Conservation (phyloP, 495 filamentous ascomycete species). For the Tuber borchii region DNA sequence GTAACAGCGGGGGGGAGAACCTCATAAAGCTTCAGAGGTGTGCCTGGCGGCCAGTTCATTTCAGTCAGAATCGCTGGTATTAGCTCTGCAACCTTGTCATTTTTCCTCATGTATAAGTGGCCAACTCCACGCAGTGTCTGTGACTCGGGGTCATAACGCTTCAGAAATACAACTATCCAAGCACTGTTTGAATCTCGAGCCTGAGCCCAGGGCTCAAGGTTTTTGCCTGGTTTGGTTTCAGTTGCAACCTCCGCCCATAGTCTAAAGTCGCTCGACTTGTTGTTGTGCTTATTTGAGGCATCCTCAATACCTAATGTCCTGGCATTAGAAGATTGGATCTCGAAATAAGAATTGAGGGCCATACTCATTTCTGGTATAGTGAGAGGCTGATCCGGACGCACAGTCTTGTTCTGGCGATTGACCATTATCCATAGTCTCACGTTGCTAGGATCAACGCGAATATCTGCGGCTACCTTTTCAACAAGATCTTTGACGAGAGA, state of each 20-base stretch:
- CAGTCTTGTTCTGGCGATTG: constrained; percentile 95
- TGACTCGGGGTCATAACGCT: constrained; percentile 72
- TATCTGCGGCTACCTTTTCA: constrained; percentile 59
- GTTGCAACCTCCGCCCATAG: constrained; percentile 78
- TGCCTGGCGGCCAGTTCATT: constrained; percentile 73
- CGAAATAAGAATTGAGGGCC: constrained; percentile 6
- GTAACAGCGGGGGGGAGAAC: constrained; percentile 40
- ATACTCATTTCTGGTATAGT: constrained; percentile 61
- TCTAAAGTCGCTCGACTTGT: constrained; percentile 65
- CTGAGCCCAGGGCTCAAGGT: constrained; percentile 30
- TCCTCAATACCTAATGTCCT: constrained; percentile 60
- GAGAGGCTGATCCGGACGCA: constrained; percentile 79
- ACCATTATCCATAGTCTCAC: constrained; percentile 95
- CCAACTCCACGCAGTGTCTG: constrained; percentile 71
- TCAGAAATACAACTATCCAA: constrained; percentile 79
- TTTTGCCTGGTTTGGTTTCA: constrained; percentile 43
- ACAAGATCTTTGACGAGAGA: constrained; percentile 70
- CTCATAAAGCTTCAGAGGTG: constrained; percentile 61
- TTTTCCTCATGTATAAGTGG: constrained; percentile 77
- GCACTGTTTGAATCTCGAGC: constrained; percentile 44
- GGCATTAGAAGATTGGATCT: constrained; percentile 17
- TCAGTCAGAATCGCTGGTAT: constrained; percentile 67
- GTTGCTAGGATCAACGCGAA: constrained; percentile 55
- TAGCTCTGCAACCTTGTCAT: constrained; percentile 82
- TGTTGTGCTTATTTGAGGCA: constrained; percentile 60